Evolutionary conservation across 148 eudicot genomes (phyloP).

Genomic region (Rhododendron vialii): DNA sequence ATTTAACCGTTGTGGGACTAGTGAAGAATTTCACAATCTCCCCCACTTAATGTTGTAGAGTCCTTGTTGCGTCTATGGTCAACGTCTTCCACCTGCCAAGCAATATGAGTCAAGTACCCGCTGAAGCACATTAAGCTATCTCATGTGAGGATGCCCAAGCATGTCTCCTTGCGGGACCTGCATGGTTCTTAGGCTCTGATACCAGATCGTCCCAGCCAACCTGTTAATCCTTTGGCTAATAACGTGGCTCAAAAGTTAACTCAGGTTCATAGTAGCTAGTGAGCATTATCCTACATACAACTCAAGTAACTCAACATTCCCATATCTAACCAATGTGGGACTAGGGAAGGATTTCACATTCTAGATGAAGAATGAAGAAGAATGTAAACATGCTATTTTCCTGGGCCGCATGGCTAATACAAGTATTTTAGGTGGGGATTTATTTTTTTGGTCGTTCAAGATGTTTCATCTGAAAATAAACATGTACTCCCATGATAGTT

Average conservation of each 20-base stretch:
- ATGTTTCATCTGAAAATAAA: neutral
- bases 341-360: neutral
- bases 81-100: neutral
- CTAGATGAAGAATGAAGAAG: neutral
- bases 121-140: neutral
- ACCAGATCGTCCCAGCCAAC: neutral
- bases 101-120: neutral
- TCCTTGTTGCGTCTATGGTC: neutral
- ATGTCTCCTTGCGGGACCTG: neutral
- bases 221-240: neutral
- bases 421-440: neutral
- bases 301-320: neutral
- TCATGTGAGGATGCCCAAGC: neutral
- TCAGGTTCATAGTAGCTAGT: neutral
- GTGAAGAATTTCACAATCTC: neutral
- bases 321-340: neutral
- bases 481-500: neutral
- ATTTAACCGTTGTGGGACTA: neutral
- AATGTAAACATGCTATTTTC: neutral
- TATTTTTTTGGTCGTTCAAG: neutral
- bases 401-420: neutral
- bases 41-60: neutral
- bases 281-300: neutral
- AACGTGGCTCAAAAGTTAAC: neutral
- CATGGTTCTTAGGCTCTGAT: neutral